Evolutionary conservation across 169 alveolate species (phyloP), one percentile per base, ranked within the genome.

Genomic region (Plasmodium coatneyi): DNA sequence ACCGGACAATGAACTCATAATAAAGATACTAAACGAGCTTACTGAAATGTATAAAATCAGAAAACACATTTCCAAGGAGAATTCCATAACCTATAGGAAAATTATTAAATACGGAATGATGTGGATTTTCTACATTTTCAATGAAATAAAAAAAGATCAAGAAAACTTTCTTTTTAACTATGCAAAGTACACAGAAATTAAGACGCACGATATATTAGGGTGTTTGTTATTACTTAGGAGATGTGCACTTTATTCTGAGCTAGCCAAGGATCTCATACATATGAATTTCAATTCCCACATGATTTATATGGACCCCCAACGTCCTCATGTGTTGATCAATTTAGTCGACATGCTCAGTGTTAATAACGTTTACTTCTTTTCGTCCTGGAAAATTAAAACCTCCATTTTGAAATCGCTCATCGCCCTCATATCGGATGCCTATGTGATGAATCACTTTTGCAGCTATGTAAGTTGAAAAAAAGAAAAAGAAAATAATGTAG

Each of bases 311-410:
- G 95, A 91, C 82, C 54, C 30, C 22, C 52, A 7, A 16, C 5
- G 34, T n/a, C 95, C 95, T 1, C 92, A 91, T 81, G 84, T 91
- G 4, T 22, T 91, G 39, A 70, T 91, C 9, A n/a, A 91, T 72
- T 34, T 91, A 71, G 66, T 91, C 5, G 60, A 91, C 28, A 70
- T 91, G 46, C 87, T 91, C n/a, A n/a, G 46, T 16, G 46, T 80
- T 49, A 25, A 91, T 91, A 41, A 82, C 39, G 76, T 91, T 34
- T 91, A 81, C 39, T 80, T 91, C 60, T 71, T 91, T 22, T 80
- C 95, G 0, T 91, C 95, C 0, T 91, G 95, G 95, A 91, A 91
- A 91, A 78, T 91, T 25, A 91, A 91, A 32, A 91, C 92, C 10
- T 30, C 95, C 6, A 91, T 91, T 7, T 43, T 82, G 25, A 91